Evolutionary conservation across 768 basidiomycete genomes (phyloP).

Genomic region (Suillus plorans): DNA sequence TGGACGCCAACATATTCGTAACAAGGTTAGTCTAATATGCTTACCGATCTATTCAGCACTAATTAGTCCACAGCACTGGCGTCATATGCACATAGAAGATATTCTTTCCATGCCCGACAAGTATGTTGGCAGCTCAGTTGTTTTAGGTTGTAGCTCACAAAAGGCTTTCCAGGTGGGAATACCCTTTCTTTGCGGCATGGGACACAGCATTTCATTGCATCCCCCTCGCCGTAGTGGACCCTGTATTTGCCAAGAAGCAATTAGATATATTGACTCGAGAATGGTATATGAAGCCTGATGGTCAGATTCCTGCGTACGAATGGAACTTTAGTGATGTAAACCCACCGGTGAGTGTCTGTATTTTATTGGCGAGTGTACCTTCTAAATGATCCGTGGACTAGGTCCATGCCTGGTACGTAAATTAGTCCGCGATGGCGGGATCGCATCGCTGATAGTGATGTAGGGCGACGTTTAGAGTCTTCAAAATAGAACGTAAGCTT

Average conservation of each 20-base stretch:
- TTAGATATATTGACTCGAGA: slow-evolving; percentile 94
- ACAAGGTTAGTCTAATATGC: slow-evolving; percentile 52
- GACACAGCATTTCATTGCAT: slow-evolving; percentile 99
- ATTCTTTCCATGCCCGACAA: slow-evolving; percentile 99
- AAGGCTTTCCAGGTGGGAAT: slow-evolving; percentile 75
- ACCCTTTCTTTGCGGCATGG: slow-evolving; percentile 99
- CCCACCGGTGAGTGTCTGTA: slow-evolving; percentile 59
- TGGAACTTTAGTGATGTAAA: slow-evolving; percentile 99
- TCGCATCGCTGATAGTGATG: slow-evolving; percentile 4
- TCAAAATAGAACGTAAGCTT: slow-evolving; percentile 98
- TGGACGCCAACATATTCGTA: slow-evolving; percentile 80
- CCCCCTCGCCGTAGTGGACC: slow-evolving; percentile 93
- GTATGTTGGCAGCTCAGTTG: slow-evolving; percentile 38
- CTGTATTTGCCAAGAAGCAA: slow-evolving; percentile 96
- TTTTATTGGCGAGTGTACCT: neutral
- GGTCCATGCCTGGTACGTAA: slow-evolving; percentile 83
- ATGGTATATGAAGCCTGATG: slow-evolving; percentile 99
- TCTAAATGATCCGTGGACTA: neutral
- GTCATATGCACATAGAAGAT: slow-evolving; percentile 92
- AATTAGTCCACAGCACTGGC: slow-evolving; percentile 71
- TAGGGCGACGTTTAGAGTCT: slow-evolving; percentile 96
- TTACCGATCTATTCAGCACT: neutral
- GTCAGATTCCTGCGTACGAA: slow-evolving; percentile 97
- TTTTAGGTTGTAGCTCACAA: slow-evolving; percentile 5
- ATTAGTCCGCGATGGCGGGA: neutral